Base-by-base conservation (phyloP, 768 basidiomycete genomes). In the Sarcomyxa edulis region DNA sequence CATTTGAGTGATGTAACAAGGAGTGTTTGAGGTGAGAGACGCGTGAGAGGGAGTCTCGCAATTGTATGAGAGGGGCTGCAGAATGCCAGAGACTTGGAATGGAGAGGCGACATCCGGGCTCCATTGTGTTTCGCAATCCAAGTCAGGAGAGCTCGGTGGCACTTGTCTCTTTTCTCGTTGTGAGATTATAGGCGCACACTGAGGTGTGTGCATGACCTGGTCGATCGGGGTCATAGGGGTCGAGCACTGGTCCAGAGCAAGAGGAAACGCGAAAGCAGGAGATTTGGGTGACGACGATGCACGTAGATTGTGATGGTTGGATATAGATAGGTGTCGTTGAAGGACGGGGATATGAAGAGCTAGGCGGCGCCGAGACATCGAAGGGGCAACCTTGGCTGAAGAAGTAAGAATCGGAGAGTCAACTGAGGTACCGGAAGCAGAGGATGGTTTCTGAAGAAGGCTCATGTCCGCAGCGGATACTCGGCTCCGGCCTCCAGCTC, bases 201-300 rank as follows among this genome's bases (percentile, higher is more conserved):
- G n/a, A 28, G 37, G 37, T 8, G 37, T 39, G 16, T 39, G 37
- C 10, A 39, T 29, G 24, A 39, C 37, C 23, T 39, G 37, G 23
- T 29, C 16, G 16, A 39, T 29, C 5, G 37, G 37, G 10, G 37
- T 39, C 12, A 39, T 39, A 20, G 37, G 37, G 4, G 20, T 8
- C 10, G 15, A 35, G 7, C 9, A 9, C 11, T 11, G 15, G n/a
- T n/a, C n/a, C 20, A 12, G 3, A 16, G 14, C 15, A 19, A 11
- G 12, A 7, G 20, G 10, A 9, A 33, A 5, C 6, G 27, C 14
- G 12, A 21, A 10, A 15, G 25, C 37, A 11, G 37, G 25, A 6
- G 37, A 30, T 6, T 7, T 15, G n/a, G 33, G 33, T n/a, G 33
- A 34, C 18, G 14, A 18, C 10, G 11, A 22, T 9, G 14, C n/a